These are phyloP conservation scores for Eucalyptus cloeziana DNA, from an alignment of 345 rosid species.

Conservation along the genomic window DNA sequence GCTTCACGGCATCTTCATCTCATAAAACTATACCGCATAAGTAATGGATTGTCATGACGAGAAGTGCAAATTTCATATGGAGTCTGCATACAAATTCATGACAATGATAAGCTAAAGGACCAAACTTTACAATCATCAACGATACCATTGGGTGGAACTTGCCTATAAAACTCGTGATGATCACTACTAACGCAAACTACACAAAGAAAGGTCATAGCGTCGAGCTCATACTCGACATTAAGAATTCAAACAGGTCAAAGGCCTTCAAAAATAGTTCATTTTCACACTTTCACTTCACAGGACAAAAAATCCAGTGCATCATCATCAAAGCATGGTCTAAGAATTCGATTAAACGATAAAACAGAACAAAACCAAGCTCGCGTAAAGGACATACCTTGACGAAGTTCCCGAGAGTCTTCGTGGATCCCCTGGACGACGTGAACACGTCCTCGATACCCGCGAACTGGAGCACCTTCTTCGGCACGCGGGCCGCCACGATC, in stretches of 20 bases:
- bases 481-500: slow-evolving; percentile 80
- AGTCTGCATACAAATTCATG: not conserved
- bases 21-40: not conserved
- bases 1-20: not conserved
- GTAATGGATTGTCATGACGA: not conserved
- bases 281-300: not conserved
- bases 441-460: slow-evolving; percentile 82
- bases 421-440: slow-evolving; percentile 74
- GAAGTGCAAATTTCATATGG: not conserved
- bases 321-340: not conserved
- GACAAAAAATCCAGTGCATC: not conserved
- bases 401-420: slow-evolving; percentile 76
- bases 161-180: not conserved
- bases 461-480: slow-evolving; percentile 80
- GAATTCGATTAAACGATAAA: not conserved
- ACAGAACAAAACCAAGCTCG: not conserved
- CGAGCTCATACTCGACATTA: not conserved
- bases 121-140: not conserved
- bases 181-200: not conserved
- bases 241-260: not conserved
- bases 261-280: not conserved
- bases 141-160: not conserved
- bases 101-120: not conserved
- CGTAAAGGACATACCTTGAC: slow-evolving; percentile 40
- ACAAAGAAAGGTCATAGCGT: not conserved